Conservation (phyloP, 129 eudicot genomes). For the Oenanthe sinensis region DNA sequence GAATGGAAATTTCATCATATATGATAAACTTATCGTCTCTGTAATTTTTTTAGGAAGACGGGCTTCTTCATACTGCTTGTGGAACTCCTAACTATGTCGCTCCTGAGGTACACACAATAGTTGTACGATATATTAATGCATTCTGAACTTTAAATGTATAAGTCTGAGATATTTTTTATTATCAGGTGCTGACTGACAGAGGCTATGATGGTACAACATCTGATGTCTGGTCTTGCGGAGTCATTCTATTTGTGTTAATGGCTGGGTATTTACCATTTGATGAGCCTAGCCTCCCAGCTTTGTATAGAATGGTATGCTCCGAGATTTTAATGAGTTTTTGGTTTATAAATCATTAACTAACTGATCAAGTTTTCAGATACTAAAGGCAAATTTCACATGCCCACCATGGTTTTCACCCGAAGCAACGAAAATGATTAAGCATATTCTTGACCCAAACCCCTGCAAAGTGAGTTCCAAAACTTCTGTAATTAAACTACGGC, state of each 20-base stretch:
- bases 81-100: conserved; percentile 97
- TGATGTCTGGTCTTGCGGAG: conserved; percentile 96
- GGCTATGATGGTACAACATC: conserved; percentile 87
- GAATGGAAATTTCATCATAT: neutral
- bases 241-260: conserved; percentile 91
- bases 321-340: neutral
- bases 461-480: conserved; percentile 48
- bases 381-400: conserved; percentile 53
- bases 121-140: conserved; percentile 13
- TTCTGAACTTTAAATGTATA: conserved; percentile 3
- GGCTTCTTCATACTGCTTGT: conserved; percentile 87
- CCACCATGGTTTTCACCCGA: conserved; percentile 78
- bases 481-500: neutral
- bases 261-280: conserved; percentile 94
- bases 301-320: conserved; percentile 60
- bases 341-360: neutral
- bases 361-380: conserved; percentile 42
- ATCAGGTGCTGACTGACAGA: conserved; percentile 71
- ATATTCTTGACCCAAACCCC: conserved; percentile 77
- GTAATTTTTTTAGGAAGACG: conserved; percentile 49
- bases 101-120: conserved; percentile 61
- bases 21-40: conserved; percentile 8
- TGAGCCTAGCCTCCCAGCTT: conserved; percentile 57
- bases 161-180: conserved; percentile 17
- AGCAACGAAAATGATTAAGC: conserved; percentile 48